Base-by-base conservation (phyloP, 139 green algal genomes). In the Micractinium sp. region DNA sequence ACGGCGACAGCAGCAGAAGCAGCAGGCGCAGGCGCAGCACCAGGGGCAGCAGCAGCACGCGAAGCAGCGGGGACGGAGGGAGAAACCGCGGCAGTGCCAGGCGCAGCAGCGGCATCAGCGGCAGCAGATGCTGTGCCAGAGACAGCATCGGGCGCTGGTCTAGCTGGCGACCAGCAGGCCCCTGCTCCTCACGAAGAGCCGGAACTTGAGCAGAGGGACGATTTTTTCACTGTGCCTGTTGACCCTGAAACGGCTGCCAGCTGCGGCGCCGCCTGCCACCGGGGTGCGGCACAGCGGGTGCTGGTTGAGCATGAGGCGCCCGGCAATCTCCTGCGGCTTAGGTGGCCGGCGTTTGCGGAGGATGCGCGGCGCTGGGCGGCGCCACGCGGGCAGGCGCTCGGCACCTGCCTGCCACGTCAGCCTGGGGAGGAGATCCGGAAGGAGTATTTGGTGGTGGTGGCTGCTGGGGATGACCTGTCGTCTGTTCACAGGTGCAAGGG, bases 301-400 rank as follows among this genome's bases (percentile, higher is more conserved):
- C 83, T 87, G 38, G 18, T 66, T 5, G 36, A 4, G 12, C 25
- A 18, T 1, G 83, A 80, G 67, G 13, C 12, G 27, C 66, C 39
- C 12, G 38, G 38, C 38, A 27, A 18, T 18, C 14, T 29, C 20
- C 13, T 61, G 33, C 82, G 33, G 35, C 83, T 87, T 29, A 38
- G 71, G 13, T 87, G 83, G 83, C 66, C 83, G 0, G 27, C 18
- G 3, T 87, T 87, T 53, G 67, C 38, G 0, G 83, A 87, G 38
- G 83, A 87, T 20, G 0, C 22, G 3, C 66, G 67, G 38, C 83
- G 83, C 67, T 87, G 83, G 83, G 83, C 66, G 71, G n/a, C 82
- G 3, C 41, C 15, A 13, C 78, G 25, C 1, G 78, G 41, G 1
- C 78, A 77, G 22, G 29, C 78, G 36, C n/a, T 31, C 41, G 56